These are phyloP conservation scores for Geosmithia putterillii DNA, from an alignment of 2,329 filamentous ascomycete genomes.

Conservation along the genomic window DNA sequence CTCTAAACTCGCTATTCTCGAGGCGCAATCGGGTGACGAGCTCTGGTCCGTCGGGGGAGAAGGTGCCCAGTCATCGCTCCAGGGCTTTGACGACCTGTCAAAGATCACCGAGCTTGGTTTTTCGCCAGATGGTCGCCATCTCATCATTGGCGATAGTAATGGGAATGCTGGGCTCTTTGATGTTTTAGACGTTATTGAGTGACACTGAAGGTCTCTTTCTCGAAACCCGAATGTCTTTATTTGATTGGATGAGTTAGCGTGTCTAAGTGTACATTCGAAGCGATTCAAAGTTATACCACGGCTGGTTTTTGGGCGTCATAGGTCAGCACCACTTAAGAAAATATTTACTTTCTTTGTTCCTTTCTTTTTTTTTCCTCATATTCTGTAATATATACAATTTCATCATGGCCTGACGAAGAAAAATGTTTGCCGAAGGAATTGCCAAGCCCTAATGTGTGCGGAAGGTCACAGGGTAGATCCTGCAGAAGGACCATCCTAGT, in stretches of 20 bases:
- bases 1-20: slow-evolving; percentile 21
- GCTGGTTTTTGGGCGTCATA: not conserved
- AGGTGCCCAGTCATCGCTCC: slow-evolving; percentile 11
- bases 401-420: too few relatives aligned
- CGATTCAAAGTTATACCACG: not conserved
- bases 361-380: not conserved
- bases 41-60: slow-evolving; percentile 19
- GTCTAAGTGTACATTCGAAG: too few relatives aligned
- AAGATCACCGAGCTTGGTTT: slow-evolving; percentile 24
- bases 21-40: slow-evolving; percentile 20
- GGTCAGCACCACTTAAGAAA: not conserved
- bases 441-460: too few relatives aligned
- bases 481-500: not conserved
- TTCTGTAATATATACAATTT: not conserved
- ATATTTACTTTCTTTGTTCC: not conserved
- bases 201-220: too few relatives aligned
- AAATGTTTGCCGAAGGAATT: too few relatives aligned
- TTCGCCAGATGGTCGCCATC: slow-evolving; percentile 20
- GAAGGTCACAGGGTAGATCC: too few relatives aligned
- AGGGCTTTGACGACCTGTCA: slow-evolving; percentile 19
- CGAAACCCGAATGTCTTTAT: too few relatives aligned
- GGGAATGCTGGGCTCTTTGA: slow-evolving; percentile 23
- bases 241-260: too few relatives aligned
- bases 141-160: slow-evolving; percentile 20
- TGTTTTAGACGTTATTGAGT: slow-evolving; percentile 11